phyloP scores from a whole-genome alignment of 2,329 filamentous ascomycete species.

The Verticillium nubilum region DNA sequence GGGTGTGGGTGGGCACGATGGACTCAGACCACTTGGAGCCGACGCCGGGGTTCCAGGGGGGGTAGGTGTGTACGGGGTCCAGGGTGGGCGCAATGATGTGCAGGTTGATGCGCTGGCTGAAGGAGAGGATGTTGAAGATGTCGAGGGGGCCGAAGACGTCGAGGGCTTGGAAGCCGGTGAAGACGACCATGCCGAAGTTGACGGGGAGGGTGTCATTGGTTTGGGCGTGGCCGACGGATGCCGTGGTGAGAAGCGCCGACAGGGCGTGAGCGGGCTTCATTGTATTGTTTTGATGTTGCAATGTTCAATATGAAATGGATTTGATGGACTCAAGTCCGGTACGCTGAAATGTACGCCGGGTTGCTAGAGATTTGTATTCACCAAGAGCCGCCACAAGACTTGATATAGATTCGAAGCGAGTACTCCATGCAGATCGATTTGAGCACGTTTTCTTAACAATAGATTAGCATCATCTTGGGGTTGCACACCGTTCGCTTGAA shows the following conservation, averaged over 20 bases:
- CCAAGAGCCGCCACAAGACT: not conserved
- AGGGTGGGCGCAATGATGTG: constrained; percentile 33
- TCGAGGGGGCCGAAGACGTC: constrained; percentile 16
- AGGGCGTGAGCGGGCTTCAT: not conserved
- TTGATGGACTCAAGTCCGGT: no score
- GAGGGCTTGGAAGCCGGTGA: constrained; percentile 13
- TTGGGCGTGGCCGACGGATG: not conserved
- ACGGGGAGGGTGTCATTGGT: not conserved
- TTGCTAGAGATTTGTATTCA: no score
- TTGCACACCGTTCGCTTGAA: not conserved
- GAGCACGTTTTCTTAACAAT: not conserved
- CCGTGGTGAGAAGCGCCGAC: not conserved
- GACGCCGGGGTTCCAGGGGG: constrained; percentile 15
- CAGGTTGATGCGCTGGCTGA: constrained; percentile 26
- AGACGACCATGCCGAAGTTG: constrained; percentile 12
- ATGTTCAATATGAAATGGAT: not conserved
- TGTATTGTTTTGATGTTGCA: not conserved
- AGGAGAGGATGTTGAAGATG: constrained; percentile 13
- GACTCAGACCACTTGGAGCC: constrained; percentile 26
- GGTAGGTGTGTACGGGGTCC: constrained; percentile 33
- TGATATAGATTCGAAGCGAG: not conserved
- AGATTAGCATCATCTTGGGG: not conserved
- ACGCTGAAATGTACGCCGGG: no score
- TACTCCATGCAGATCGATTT: not conserved
- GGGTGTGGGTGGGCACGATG: constrained; percentile 43